Base-by-base conservation (phyloP, 345 rosid genomes). In the Draba incana region DNA sequence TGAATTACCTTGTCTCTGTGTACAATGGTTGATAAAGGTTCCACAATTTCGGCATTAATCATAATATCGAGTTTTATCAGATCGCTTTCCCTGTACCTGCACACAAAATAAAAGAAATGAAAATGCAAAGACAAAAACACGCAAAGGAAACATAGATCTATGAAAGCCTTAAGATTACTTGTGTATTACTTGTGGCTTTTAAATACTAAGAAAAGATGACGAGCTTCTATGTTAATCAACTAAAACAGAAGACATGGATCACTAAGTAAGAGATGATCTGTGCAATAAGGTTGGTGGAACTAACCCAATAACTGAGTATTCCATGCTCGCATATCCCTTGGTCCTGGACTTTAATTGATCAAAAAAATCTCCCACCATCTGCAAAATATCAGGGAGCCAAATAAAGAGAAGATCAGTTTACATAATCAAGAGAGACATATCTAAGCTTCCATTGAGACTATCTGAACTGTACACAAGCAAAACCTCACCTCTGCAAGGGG, bases 351-450 rank as follows among this genome's bases (percentile, higher is more conserved):
- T 94, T 35, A 94, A 77, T 69, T 90, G 99, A 69, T 94, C 99
- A 75, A 90, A 94, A 80, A 94, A 94, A 83, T 94, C 99, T 28
- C 99, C 99, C 55, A 94, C 95, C 99, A 94, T 94, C 99, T 94
- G 83, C 48, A 60, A 72, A 74, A 61, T 16, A 49, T 14, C 15
- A 74, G 24, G 50, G 23, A 68, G 50, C 28, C 28, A 16, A 67
- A 61, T 16, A 33, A 28, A 8, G n/a, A 55, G 48, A 73, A 43
- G 31, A 46, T 25, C 13, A 10, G 57, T 47, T 75, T 39, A 23
- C 25, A 23, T 38, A 62, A 54, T 56, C 48, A 62, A 55, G 48
- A 38, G 54, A 41, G 59, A 61, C 38, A 44, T 52, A 38, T 6
- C 28, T 23, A 74, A 60, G 11, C 31, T 24, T 55, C 62, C 53